Evolutionary conservation across 345 rosid species (phyloP), one percentile per base, ranked within the genome.

Genomic region (Ceriops zippeliana): DNA sequence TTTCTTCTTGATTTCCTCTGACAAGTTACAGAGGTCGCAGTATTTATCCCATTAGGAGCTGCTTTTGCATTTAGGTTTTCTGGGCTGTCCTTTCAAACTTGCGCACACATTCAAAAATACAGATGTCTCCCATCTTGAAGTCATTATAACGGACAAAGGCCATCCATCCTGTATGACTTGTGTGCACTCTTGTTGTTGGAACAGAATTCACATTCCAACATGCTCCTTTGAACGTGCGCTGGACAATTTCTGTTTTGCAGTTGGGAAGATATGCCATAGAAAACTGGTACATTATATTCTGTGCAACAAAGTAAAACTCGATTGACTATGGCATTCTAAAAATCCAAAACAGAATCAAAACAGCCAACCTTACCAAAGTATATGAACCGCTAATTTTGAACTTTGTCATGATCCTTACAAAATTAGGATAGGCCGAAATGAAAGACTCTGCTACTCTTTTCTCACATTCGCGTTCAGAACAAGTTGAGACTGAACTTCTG

Each of bases 81-180:
- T 54, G 63, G 34, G 22, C 71, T 74, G 54, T 71, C 82, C 73
- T 76, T 79, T 87, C 89, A 80, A 53, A 72, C 70, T 77, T 70
- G 28, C 32, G 59, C 30, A 77, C 83, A 70, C 83, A 81, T 74
- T 87, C 89, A 72, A 87, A 85, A 52, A 85, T 75, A 52, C 89
- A 82, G 61, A 87, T 64, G 37, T 85, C 91, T 51, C 86, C 89
- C 56, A 82, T 61, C 69, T 79, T 76, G 60, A 85, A 72, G 46
- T 68, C 83, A 77, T 85, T 87, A 67, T 79, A 63, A 20, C 84
- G 87, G 22, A 85, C 89, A 77, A 85, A 87, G 58, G 84, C 83
- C 83, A 85, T 72, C 91, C 91, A 87, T 56, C 91, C 91, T 52
- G 91, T 87, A 80, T 87, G 89, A 67, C 80, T 82, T 58, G 87